Base-by-base conservation (phyloP, 2,329 filamentous ascomycete genomes). In the Phyllosticta citribraziliensis region DNA sequence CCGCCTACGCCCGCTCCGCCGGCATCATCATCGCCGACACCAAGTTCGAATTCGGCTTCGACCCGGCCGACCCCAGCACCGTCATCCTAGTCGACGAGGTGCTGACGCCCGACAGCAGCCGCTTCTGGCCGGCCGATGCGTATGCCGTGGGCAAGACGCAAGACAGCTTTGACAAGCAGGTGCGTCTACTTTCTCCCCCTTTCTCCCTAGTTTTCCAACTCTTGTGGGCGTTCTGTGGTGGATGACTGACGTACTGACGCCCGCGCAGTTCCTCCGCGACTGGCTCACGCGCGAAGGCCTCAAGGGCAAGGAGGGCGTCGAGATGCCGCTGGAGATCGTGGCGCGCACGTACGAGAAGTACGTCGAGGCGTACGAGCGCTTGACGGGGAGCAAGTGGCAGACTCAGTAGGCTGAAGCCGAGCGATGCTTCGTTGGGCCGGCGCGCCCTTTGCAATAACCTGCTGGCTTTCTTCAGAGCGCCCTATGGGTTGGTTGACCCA, bases 61-160 rank as follows among this genome's bases (percentile, higher is more conserved):
- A 88, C 61, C 63, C 62, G n/a, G 70, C 74, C 66, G 79, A 83
- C 64, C 60, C 27, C 56, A 19, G 80, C 76, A 80, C 84, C 63
- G 81, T 94, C 8, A 83, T 91, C 40, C 79, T 93, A 57, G 84
- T 91, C 4, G 91, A 96, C 70, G 91, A 96, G 77, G 89, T 95
- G 22, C 77, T 96, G 63, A 95, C 91, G 8, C 91, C 91, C 2
- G 79, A 81, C 65, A 77, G 73, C 66, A 93, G 88, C 57, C 84
- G 92, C 17, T 96, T 96, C 80, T 97, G 93, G 92, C 86, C 86
- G 0, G 84, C 82, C 65, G 85, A 85, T 52, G 80, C 80, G 54
- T 95, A 93, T 71, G 81, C 85, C 70, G 75, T 88, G 19, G 91
- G 92, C 1, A 80, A 80, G 64, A 82, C 88, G 61, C 91, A 95